These are phyloP conservation scores for Biscutella laevigata DNA, from an alignment of 441 rosid genomes.

Conservation along the genomic window DNA sequence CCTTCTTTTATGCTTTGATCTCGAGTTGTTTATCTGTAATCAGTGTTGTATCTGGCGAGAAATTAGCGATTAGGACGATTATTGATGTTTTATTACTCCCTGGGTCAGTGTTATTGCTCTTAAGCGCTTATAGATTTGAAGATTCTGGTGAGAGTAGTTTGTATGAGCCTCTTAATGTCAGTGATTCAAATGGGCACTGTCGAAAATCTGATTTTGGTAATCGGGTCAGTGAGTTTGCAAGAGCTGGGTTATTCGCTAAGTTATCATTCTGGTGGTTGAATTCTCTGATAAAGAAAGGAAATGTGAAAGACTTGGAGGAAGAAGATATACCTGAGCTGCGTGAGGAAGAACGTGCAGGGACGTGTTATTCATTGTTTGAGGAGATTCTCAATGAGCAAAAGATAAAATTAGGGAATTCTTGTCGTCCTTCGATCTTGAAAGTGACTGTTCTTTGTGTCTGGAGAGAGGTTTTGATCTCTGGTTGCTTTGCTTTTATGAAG, in stretches of 20 bases:
- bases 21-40: slow-evolving; percentile 40
- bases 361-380: slow-evolving; percentile 51
- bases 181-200: slow-evolving; percentile 23
- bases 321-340: slow-evolving; percentile 60
- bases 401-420: slow-evolving; percentile 32
- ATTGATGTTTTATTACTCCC: slow-evolving; percentile 54
- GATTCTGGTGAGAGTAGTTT: slow-evolving; percentile 32
- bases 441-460: slow-evolving; percentile 53
- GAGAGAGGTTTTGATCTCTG: slow-evolving; percentile 66
- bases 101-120: slow-evolving; percentile 51
- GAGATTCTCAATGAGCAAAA: slow-evolving; percentile 50
- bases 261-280: slow-evolving; percentile 94
- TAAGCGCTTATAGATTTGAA: slow-evolving; percentile 38
- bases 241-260: slow-evolving; percentile 56
- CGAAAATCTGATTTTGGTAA: slow-evolving; percentile 21
- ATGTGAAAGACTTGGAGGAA: slow-evolving; percentile 57
- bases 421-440: slow-evolving; percentile 51
- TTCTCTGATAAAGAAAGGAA: slow-evolving; percentile 62
- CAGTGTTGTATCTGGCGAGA: slow-evolving; percentile 26
- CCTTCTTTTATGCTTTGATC: slow-evolving; percentile 43
- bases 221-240: slow-evolving; percentile 39
- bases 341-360: slow-evolving; percentile 53
- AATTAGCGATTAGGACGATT: slow-evolving; percentile 19
- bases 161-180: slow-evolving; percentile 44
- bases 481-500: slow-evolving; percentile 78